A percentile compares a stretch with the other conserved stretches of the same genome.
These are phyloP conservation scores for Colletotrichum gigasporum DNA, from an alignment of 2,329 filamentous ascomycete genomes.

Conservation along the genomic window DNA sequence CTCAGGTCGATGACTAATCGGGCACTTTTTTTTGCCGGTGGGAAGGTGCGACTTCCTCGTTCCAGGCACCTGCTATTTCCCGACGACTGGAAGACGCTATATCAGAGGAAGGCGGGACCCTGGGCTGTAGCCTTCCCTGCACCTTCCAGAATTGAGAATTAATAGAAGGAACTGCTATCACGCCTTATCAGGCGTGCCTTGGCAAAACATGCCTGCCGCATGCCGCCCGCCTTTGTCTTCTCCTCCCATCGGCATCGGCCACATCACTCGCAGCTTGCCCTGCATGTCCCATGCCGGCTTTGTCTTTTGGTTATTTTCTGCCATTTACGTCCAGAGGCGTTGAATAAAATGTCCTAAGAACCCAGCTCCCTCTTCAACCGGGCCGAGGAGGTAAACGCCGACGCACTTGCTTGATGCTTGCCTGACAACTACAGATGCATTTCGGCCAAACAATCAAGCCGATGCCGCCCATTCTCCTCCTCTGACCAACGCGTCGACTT, in stretches of 20 bases:
- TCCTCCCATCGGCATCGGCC: neutral
- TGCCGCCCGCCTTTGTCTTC: neutral
- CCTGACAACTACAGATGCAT: neutral
- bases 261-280: neutral
- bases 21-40: too few relatives aligned
- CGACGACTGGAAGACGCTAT: too few relatives aligned
- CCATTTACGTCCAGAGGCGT: neutral
- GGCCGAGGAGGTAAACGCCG: neutral
- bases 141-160: too few relatives aligned
- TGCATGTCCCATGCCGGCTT: too few relatives aligned
- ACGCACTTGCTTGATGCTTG: neutral
- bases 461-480: neutral
- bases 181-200: neutral
- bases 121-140: neutral
- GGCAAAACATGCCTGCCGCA: neutral
- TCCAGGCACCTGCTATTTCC: too few relatives aligned
- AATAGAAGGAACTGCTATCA: too few relatives aligned
- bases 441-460: neutral
- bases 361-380: neutral
- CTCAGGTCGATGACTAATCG: too few relatives aligned
- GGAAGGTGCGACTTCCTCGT: too few relatives aligned
- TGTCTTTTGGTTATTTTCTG: neutral
- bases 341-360: too few relatives aligned
- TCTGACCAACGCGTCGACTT: too few relatives aligned
- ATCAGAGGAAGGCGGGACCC: too few relatives aligned